Evolutionary conservation across 2,329 filamentous ascomycete genomes (phyloP).

Genomic region (Ascochyta fabae): DNA sequence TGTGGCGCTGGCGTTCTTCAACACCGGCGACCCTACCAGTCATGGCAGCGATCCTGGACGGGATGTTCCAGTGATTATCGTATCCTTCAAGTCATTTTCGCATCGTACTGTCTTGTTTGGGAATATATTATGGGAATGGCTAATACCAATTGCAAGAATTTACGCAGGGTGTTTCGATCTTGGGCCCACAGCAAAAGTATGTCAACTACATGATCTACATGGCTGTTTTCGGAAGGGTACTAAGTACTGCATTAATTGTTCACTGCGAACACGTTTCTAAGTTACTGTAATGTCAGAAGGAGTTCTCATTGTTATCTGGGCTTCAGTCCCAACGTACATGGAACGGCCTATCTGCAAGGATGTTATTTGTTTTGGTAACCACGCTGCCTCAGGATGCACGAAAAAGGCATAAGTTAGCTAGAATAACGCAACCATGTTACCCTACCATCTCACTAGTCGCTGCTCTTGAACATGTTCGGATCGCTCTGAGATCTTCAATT

Average conservation of each 20-base stretch:
- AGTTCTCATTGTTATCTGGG: constrained; percentile 2
- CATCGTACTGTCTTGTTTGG: constrained; percentile 4
- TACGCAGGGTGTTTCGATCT: constrained; percentile 13
- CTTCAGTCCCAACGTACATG: constrained; percentile 5
- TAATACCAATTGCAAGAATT: constrained; percentile 12
- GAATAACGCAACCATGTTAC: constrained; percentile 7
- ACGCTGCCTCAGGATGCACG: constrained; percentile 8
- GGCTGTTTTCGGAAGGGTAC: constrained; percentile 4
- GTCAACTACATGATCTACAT: constrained; percentile 13
- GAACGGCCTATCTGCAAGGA: constrained; percentile 14
- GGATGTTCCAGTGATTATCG: background rate
- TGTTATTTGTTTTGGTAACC: constrained; percentile 9
- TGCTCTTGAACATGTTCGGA: background rate
- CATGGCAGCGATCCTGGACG: background rate
- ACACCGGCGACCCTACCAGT: background rate
- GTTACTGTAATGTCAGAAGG: constrained; percentile 12
- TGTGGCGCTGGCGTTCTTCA: background rate
- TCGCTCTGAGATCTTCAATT: background rate
- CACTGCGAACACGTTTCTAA: background rate
- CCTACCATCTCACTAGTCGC: background rate
- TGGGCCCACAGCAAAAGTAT: constrained; percentile 18
- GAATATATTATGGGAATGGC: constrained; percentile 8
- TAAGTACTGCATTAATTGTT: constrained; percentile 4
- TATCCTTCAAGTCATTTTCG: constrained; percentile 1
- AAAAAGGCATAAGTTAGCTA: constrained; percentile 14